Base-by-base conservation (phyloP, 139 green algal genomes). In the Coccomyxa sp. region DNA sequence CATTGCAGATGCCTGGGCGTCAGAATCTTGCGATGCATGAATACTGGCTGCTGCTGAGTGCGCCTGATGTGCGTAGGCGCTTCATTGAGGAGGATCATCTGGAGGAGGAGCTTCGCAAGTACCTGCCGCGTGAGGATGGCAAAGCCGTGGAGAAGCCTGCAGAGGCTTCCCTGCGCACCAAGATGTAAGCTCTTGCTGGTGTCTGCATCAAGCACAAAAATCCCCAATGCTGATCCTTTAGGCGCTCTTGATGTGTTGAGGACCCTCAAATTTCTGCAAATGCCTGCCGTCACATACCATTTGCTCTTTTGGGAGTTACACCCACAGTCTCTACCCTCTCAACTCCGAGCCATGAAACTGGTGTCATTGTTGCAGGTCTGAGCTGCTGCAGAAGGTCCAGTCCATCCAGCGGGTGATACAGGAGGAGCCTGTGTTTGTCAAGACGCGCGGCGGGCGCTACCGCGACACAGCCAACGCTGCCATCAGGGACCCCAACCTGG, bases 51-150 rank as follows among this genome's bases (percentile, higher is more conserved):
- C 33, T 8, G 69, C 69, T 74, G n/a, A n/a, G n/a, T n/a, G n/a
- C n/a, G n/a, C 34, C 27, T 16, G 8, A 8, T 22, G 33, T 40
- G 8, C 16, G 24, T 73, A 83, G 79, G 41, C 64, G 69, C 16
- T 81, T 44, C 36, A 68, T 83, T 75, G 82, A 91, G 79, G 83
- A 90, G 76, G 82, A 91, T 37, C 82, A 89, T 44, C 81, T 95
- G 12, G 76, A 79, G 16, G 82, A 88, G 35, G 88, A 94, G 41
- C 89, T 95, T 75, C 79, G 84, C 18, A 75, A 76, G 35, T 75
- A 94, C 55, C 85, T 97, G 78, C 91, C 91, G 2, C 79, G 85
- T 14, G 89, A 97, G 12, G 90, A 92, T 71, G 81, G 85, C n/a
- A 86, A 87, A 55, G 79, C 87, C 27, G 75, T 86, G 18, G 92